Conservation (phyloP, 495 filamentous ascomycete species). For the Penicillium manginii region DNA sequence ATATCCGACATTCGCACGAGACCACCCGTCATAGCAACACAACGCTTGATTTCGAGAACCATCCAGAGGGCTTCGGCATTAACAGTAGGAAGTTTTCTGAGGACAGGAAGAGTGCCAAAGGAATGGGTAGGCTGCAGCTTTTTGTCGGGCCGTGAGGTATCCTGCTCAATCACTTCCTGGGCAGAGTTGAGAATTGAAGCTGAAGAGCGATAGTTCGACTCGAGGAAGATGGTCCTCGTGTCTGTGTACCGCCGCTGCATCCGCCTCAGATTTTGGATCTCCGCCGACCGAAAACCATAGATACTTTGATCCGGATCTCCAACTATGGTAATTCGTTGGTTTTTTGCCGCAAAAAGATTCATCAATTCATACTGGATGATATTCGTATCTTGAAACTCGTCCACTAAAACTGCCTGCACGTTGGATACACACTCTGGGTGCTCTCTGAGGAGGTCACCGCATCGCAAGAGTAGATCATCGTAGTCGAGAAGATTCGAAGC, state of each 20-base stretch:
- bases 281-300: slow-evolving; percentile 96
- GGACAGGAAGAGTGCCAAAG: slow-evolving; percentile 78
- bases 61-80: slow-evolving; percentile 85
- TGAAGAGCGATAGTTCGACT: slow-evolving; percentile 95
- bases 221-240: slow-evolving; percentile 81
- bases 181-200: slow-evolving; percentile 84
- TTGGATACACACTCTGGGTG: slow-evolving; percentile 88
- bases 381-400: slow-evolving; percentile 99
- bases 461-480: slow-evolving; percentile 88
- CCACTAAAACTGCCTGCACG: slow-evolving; percentile 89
- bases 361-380: slow-evolving; percentile 93
- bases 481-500: slow-evolving; percentile 89
- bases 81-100: slow-evolving; percentile 76
- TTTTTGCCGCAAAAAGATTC: slow-evolving; percentile 77
- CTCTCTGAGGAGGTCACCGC: slow-evolving; percentile 75
- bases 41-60: slow-evolving; percentile 79
- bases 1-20: slow-evolving; percentile 77
- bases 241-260: slow-evolving; percentile 78
- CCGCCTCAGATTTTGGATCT: slow-evolving; percentile 84
- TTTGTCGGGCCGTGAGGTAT: slow-evolving; percentile 77
- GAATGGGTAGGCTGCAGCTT: slow-evolving; percentile 78
- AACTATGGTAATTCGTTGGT: slow-evolving; percentile 84
- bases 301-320: slow-evolving; percentile 99
- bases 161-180: slow-evolving; percentile 89
- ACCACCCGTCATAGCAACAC: slow-evolving; percentile 68